phyloP scores from a whole-genome alignment of 73 alveolate species.

The Uronychia binucleata region DNA sequence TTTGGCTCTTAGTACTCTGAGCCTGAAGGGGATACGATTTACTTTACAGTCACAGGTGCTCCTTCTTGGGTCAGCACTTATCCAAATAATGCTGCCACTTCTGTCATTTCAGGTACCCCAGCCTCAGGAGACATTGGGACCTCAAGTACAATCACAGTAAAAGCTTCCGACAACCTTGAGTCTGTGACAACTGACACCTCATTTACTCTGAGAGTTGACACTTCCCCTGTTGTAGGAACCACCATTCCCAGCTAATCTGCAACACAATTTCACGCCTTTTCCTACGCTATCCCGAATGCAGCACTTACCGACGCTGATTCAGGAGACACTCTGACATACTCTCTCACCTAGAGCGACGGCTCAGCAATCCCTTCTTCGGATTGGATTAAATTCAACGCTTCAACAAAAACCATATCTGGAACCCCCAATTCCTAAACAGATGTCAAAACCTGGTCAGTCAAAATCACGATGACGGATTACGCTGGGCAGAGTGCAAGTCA shows the following conservation, averaged over 20 bases:
- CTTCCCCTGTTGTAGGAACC: background rate
- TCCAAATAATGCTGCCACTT: background rate
- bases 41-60: no score
- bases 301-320: conserved; percentile 10
- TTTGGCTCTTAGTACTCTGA: no score
- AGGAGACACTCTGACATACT: background rate
- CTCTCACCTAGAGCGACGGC: conserved; percentile 1
- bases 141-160: no score
- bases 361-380: background rate
- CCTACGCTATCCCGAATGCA: conserved; percentile 1
- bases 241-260: conserved; percentile 1
- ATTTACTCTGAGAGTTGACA: no score
- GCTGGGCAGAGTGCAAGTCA: no score
- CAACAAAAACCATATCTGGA: conserved; percentile 4
- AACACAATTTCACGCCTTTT: background rate
- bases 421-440: no score
- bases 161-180: no score
- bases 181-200: no score
- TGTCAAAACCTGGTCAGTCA: no score
- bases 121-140: background rate
- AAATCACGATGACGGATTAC: conserved; percentile 8
- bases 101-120: background rate
- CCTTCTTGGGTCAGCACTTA: no score
- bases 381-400: conserved; percentile 7
- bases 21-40: no score